A percentile compares a stretch with the other conserved stretches of the same genome.
phyloP scores from a whole-genome alignment of 2,329 filamentous ascomycete genomes.

The Alternaria burnsii region DNA sequence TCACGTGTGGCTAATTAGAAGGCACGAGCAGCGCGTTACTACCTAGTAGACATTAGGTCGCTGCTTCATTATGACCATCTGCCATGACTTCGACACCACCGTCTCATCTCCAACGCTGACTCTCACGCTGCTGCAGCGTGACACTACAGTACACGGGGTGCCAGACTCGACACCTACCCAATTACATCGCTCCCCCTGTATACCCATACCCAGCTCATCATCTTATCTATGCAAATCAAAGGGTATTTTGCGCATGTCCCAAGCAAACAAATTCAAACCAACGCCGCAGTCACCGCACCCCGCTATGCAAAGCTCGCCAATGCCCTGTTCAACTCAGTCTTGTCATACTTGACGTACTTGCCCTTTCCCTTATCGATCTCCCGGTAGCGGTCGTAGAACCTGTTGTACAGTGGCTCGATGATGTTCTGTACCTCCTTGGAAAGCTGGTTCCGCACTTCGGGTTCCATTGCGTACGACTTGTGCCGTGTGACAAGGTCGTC shows the following conservation, averaged over 20 bases:
- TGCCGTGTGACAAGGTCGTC: slow-evolving; percentile 87
- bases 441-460: slow-evolving; percentile 82
- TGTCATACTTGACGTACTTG: slow-evolving; percentile 98
- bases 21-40: slow-evolving; percentile 16
- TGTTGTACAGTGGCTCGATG: slow-evolving; percentile 90
- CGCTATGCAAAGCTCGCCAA: slow-evolving; percentile 58
- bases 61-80: background rate
- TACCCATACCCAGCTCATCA: slow-evolving; percentile 20
- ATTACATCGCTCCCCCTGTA: slow-evolving; percentile 25
- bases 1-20: slow-evolving; percentile 40
- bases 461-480: slow-evolving; percentile 87
- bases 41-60: slow-evolving; percentile 2
- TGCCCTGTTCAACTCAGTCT: slow-evolving; percentile 74
- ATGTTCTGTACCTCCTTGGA: slow-evolving; percentile 87
- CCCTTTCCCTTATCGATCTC: slow-evolving; percentile 97
- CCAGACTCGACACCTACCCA: slow-evolving; percentile 24
- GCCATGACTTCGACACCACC: background rate
- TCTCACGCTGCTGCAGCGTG: slow-evolving; percentile 17
- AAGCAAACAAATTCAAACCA: slow-evolving; percentile 30
- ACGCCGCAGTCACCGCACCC: slow-evolving; percentile 25
- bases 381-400: slow-evolving; percentile 97
- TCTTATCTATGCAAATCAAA: slow-evolving; percentile 35
- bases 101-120: background rate
- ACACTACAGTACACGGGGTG: slow-evolving; percentile 21
- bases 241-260: slow-evolving; percentile 44